Base-by-base conservation (phyloP, 192 early-diverging fungal species). In the Entomortierella lignicola region DNA sequence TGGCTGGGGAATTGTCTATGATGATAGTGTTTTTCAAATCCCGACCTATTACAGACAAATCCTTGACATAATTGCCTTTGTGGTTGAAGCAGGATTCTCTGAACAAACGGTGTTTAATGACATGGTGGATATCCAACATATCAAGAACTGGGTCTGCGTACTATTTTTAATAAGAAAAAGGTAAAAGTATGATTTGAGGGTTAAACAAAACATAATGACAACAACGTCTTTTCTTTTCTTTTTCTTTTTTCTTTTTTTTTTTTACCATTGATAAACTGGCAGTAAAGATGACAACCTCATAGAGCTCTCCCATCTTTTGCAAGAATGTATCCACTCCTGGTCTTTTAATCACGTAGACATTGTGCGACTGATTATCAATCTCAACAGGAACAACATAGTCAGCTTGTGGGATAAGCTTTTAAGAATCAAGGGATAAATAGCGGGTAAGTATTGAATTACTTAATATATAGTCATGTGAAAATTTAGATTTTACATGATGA, bases 141-240 rank as follows among this genome's bases (percentile, higher is more conserved):
- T 99, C 97, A 32, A 99, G 82, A 13, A 98, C 96, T n/a, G 97
- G 96, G 81, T 99, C 97, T 25, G 98, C 98, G 73, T 99, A 99
- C 94, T 98, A 69, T 17, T 55, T 58, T 30, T 29, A 39, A 47
- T 10, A 43, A 63, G n/a, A n/a, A 27, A 8, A 41, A 37, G n/a
- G n/a, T n/a, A n/a, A n/a, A n/a, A n/a, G n/a, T n/a, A n/a, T n/a
- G n/a, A n/a, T n/a, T n/a, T 37, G 34, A 10, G 5, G 17, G 44
- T 47, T 47, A 47, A 15, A 47, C 20, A 47, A 37, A 2, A 47
- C 20, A 47, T 47, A 15, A 10, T 4, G 2, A 20, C 42, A 32
- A 15, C 15, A n/a, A 27, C 39, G 27, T 15, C 21, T 21, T 34
- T 29, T 58, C 21, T 21, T 47, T 26, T 65, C 52, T 15, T 25